Conservation (phyloP, 306 rosid species). For the Fragaria iinumae region DNA sequence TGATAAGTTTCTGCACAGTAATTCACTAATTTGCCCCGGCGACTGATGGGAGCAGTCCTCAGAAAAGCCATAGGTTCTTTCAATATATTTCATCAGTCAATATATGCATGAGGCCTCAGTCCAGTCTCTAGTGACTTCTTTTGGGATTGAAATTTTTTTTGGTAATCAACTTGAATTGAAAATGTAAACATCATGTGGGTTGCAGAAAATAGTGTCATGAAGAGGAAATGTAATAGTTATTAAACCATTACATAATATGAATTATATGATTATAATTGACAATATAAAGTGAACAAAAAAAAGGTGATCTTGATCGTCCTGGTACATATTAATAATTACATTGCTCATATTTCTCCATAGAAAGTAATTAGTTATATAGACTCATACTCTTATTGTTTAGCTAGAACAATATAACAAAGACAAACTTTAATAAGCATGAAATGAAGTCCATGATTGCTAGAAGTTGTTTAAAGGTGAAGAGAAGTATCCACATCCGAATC, state of each 20-base stretch:
- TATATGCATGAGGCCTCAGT: no score
- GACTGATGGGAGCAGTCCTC: no score
- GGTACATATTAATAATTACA: conserved; percentile 7
- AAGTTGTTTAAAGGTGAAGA: conserved; percentile 5
- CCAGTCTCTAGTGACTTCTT: no score
- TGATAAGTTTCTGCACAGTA: no score
- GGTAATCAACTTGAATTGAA: not conserved
- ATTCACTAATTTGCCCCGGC: no score
- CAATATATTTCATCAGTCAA: no score
- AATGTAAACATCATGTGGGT: not conserved
- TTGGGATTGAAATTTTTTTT: no score
- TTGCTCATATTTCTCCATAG: conserved; percentile 12
- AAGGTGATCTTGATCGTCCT: not conserved
- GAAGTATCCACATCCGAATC: conserved; percentile 13
- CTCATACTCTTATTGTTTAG: not conserved
- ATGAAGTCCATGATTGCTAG: not conserved
- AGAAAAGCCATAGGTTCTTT: no score
- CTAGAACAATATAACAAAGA: conserved; percentile 6
- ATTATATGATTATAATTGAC: not conserved
- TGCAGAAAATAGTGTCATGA: not conserved
- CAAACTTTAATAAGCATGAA: not conserved
- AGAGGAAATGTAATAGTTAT: not conserved
- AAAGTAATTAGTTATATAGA: not conserved
- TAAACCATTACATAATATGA: not conserved
- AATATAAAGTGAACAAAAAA: not conserved